Percentiles rank a stretch among this genome's conserved stretches.
Evolutionary conservation across 2,329 filamentous ascomycete genomes (phyloP).

Genomic region (Stagonosporopsis rhizophila): DNA sequence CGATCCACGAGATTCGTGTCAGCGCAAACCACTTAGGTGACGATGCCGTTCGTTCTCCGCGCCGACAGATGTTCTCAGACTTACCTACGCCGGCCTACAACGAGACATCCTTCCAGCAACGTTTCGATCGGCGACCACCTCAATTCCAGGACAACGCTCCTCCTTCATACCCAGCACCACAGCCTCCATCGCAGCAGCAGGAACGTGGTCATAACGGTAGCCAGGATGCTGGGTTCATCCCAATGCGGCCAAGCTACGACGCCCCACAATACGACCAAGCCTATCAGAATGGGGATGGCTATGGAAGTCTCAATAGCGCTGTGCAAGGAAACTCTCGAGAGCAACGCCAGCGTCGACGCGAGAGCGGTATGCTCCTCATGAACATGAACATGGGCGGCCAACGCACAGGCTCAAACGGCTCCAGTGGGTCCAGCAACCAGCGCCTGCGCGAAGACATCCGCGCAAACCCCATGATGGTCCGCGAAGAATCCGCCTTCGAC

Average conservation of each 20-base stretch:
- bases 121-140: slow-evolving; percentile 36
- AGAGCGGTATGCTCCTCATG: slow-evolving; percentile 51
- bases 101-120: slow-evolving; percentile 59
- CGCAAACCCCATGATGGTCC: slow-evolving; percentile 28
- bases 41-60: slow-evolving; percentile 68
- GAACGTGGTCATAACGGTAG: slow-evolving; percentile 38
- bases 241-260: slow-evolving; percentile 60
- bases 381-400: slow-evolving; percentile 44
- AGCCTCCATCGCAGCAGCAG: slow-evolving; percentile 36
- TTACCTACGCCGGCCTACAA: slow-evolving; percentile 70
- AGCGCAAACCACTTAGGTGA: slow-evolving; percentile 53
- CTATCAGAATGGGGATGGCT: slow-evolving; percentile 39
- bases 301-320: slow-evolving; percentile 45
- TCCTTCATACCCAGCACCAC: slow-evolving; percentile 36
- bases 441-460: slow-evolving; percentile 23
- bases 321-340: slow-evolving; percentile 39
- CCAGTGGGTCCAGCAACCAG: slow-evolving; percentile 16
- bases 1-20: slow-evolving; percentile 56
- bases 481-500: slow-evolving; percentile 37
- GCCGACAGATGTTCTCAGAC: slow-evolving; percentile 71
- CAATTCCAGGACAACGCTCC: slow-evolving; percentile 29
- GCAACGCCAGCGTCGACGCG: slow-evolving; percentile 43
- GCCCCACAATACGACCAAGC: slow-evolving; percentile 38
- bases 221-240: slow-evolving; percentile 60
- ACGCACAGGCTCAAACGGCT: slow-evolving; percentile 47